Evolutionary conservation across 2,329 filamentous ascomycete genomes (phyloP).

Genomic region (Alternaria triticina): DNA sequence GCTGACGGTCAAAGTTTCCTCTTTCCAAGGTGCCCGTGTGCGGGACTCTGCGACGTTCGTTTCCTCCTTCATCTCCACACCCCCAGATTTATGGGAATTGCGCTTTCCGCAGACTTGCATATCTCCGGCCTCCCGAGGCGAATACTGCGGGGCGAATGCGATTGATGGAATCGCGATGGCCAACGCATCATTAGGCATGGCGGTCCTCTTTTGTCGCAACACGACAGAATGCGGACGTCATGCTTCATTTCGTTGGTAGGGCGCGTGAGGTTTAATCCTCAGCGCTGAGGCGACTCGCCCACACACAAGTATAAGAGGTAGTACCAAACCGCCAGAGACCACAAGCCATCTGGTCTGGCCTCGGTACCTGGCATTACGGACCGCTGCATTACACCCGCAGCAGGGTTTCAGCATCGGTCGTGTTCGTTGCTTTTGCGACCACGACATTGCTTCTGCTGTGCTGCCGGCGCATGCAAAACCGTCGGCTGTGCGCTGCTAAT

Average conservation of each 20-base stretch:
- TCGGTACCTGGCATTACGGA: conserved; percentile 22
- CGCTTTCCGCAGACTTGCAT: not conserved
- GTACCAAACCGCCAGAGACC: conserved; percentile 6
- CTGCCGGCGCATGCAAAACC: conserved; percentile 12
- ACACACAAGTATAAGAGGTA: conserved; percentile 1
- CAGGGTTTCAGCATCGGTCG: conserved; percentile 15
- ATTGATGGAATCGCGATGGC: conserved; percentile 7
- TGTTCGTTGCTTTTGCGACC: conserved; percentile 20
- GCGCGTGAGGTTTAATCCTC: not conserved
- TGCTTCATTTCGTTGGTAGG: not conserved
- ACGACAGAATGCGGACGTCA: not conserved
- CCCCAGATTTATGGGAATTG: not conserved
- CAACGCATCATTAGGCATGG: not conserved
- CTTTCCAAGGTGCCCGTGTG: conserved; percentile 2
- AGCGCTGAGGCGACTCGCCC: not conserved
- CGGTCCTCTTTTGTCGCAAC: conserved; percentile 3
- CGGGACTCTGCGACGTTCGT: conserved; percentile 7
- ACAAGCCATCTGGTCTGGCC: conserved; percentile 16
- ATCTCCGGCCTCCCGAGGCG: not conserved
- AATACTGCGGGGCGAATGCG: not conserved
- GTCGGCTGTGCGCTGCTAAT: conserved; percentile 20
- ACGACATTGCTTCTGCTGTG: conserved; percentile 20
- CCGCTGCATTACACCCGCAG: conserved; percentile 19
- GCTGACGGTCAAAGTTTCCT: conserved; percentile 11
- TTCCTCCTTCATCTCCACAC: conserved; percentile 9